Evolutionary conservation across 352 stramenopile genomes (phyloP).

Genomic region (Aphanomyces euteiches): DNA sequence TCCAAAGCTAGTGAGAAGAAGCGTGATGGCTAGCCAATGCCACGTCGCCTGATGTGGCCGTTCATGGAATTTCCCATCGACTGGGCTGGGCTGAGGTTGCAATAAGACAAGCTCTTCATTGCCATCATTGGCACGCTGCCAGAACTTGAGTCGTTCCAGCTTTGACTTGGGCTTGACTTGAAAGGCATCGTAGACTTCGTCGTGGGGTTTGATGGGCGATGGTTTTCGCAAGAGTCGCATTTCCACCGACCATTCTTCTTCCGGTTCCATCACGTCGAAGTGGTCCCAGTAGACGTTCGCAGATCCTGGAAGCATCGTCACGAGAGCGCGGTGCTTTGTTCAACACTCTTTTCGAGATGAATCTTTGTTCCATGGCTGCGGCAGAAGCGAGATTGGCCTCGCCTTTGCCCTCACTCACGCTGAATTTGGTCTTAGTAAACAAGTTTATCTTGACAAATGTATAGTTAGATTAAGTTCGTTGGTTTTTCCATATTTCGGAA

Average conservation of each 20-base stretch:
- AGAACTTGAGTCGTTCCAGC: slow-evolving; percentile 6
- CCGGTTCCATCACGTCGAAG: background rate
- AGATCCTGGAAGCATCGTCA: background rate
- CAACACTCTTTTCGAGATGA: no score
- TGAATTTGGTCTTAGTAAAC: no score
- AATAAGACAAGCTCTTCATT: slow-evolving; percentile 2
- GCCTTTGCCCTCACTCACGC: no score
- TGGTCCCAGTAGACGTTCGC: slow-evolving; percentile 12
- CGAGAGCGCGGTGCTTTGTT: background rate
- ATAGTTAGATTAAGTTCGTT: no score
- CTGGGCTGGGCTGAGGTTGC: background rate
- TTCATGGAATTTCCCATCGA: background rate
- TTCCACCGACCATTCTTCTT: slow-evolving; percentile 15
- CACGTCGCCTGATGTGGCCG: background rate
- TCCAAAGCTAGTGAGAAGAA: slow-evolving; percentile 61
- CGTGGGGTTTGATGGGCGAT: background rate
- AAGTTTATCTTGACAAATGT: no score
- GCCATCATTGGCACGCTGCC: background rate
- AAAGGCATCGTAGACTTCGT: slow-evolving; percentile 7
- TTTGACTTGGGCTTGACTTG: background rate
- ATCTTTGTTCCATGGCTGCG: no score
- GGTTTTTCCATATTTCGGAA: no score
- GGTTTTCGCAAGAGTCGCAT: slow-evolving; percentile 1
- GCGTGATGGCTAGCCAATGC: slow-evolving; percentile 51
- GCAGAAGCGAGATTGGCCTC: no score